These are phyloP conservation scores for Ramaria sp. DNA, from an alignment of 768 basidiomycete genomes.

Conservation along the genomic window DNA sequence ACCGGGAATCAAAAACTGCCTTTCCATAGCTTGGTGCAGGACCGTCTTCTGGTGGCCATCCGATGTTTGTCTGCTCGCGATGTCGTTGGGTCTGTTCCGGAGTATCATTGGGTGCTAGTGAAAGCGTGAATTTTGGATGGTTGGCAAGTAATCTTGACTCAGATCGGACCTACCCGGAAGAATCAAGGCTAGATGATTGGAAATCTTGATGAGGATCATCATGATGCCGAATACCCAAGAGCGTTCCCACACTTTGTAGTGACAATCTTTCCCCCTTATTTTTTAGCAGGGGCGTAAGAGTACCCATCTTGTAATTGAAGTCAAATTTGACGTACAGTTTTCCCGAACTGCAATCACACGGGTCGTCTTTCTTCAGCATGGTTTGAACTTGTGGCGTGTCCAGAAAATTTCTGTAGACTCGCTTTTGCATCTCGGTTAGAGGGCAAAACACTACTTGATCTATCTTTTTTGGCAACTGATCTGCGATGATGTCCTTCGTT, in stretches of 20 bases:
- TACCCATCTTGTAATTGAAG: not conserved
- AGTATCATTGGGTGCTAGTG: conserved; percentile 54
- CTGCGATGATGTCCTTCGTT: conserved; percentile 67
- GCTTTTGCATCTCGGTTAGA: conserved; percentile 56
- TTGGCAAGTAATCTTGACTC: not conserved
- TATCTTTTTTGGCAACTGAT: conserved; percentile 80
- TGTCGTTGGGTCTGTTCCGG: conserved; percentile 53
- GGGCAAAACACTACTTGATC: conserved; percentile 95
- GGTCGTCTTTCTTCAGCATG: conserved; percentile 58
- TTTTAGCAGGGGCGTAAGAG: not conserved
- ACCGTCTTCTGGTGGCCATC: conserved; percentile 39
- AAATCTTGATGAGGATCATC: conserved; percentile 74
- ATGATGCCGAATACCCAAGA: conserved; percentile 57
- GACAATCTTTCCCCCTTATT: conserved; percentile 2
- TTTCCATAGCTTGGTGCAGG: conserved; percentile 46
- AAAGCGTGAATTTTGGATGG: not conserved
- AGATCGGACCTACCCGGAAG: conserved; percentile 50
- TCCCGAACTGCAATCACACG: conserved; percentile 59
- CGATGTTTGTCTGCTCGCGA: conserved; percentile 49
- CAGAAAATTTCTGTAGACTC: conserved; percentile 65
- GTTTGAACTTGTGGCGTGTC: conserved; percentile 56
- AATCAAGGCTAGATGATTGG: conserved; percentile 82
- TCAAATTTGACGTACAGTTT: conserved; percentile 33
- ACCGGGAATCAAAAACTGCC: conserved; percentile 50
- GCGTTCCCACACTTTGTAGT: conserved; percentile 1